Evolutionary conservation across 805 yeast species (phyloP), one percentile per base, ranked within the genome.

Genomic region (Clavispora fructus): DNA sequence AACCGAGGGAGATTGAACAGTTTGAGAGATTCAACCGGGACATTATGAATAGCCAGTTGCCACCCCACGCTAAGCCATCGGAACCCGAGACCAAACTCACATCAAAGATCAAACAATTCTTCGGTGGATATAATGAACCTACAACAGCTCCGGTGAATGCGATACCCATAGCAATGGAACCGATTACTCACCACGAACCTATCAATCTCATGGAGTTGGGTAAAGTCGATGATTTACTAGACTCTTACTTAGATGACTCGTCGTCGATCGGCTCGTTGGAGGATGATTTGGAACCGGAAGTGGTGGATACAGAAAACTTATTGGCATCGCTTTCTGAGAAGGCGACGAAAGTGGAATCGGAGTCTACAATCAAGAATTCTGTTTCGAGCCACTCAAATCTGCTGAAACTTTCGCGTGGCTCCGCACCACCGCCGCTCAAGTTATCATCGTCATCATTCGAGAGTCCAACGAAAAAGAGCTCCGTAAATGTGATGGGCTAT

Each of bases 171-270:
- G 5, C 25, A 17, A 7, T 17, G 23, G 37, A 16, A 4, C 17
- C 16, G 8, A 9, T 33, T 3, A 6, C 11, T 17, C 17, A 23
- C 39, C 42, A 39, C n/a, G 25, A 37, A 9, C n/a, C 23, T 3
- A 19, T 40, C 39, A 30, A 42, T 28, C n/a, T 37, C 11, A 32
- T 43, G 26, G 54, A 59, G 17, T 55, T 71, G 33, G 71, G 68
- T 46, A 67, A 64, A 7, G 69, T 71, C 23, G 76, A 71, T 55
- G 76, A 71, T 44, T 58, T 71, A 17, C 53, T 71, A 33, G 75
- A 71, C 51, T 65, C 73, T 23, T 71, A 71, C 46, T 60, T 71
- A 35, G 75, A 71, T 44, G 72, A 66, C 45, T 57, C 60, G 31
- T 55, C 59, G 33, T 60, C 65, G 9, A 51, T 59, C 47, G 63